A percentile compares a stretch with the other conserved stretches of the same genome.
Conservation (phyloP, 495 filamentous ascomycete genomes). For the Podospora didyma region DNA sequence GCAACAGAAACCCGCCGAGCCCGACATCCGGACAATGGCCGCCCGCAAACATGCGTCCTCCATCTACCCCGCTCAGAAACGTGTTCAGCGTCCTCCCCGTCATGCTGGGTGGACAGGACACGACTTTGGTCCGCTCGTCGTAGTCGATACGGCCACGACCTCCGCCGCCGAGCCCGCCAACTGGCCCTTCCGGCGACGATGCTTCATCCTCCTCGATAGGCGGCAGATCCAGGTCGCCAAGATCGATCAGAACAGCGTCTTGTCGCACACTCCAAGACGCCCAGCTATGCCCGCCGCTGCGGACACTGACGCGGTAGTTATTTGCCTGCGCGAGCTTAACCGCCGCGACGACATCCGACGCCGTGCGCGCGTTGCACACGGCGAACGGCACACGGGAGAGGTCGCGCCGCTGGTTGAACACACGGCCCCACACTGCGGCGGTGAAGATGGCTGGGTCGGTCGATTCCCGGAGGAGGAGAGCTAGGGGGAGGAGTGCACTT, state of each 20-base stretch:
- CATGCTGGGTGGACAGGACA: conserved; percentile 39
- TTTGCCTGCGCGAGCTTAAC: conserved; percentile 40
- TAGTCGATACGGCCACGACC: conserved; percentile 27
- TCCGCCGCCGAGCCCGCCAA: conserved; percentile 6
- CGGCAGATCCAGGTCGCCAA: conserved; percentile 28
- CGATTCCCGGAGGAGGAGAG: conserved; percentile 13
- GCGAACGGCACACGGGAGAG: conserved; percentile 37
- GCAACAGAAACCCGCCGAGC: conserved; percentile 51
- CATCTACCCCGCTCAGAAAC: conserved; percentile 18
- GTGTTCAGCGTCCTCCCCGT: conserved; percentile 43
- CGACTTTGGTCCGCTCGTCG: conserved; percentile 29
- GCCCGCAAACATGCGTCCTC: conserved; percentile 44
- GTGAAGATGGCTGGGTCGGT: conserved; percentile 14
- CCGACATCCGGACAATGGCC: conserved; percentile 57
- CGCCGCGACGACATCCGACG: conserved; percentile 37
- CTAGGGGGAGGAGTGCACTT: too few relatives aligned
- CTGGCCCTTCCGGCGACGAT: not conserved
- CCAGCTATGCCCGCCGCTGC: conserved; percentile 54
- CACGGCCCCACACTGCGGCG: conserved; percentile 24
- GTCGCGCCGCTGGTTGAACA: conserved; percentile 32
- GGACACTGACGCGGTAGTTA: conserved; percentile 42
- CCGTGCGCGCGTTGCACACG: conserved; percentile 38
- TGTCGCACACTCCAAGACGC: conserved; percentile 50
- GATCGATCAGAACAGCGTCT: conserved; percentile 48
- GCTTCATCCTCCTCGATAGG: not conserved